Evolutionary conservation across 2,329 filamentous ascomycete genomes (phyloP), one percentile per base, ranked within the genome.

Genomic region (Chalaropsis ovoidea): DNA sequence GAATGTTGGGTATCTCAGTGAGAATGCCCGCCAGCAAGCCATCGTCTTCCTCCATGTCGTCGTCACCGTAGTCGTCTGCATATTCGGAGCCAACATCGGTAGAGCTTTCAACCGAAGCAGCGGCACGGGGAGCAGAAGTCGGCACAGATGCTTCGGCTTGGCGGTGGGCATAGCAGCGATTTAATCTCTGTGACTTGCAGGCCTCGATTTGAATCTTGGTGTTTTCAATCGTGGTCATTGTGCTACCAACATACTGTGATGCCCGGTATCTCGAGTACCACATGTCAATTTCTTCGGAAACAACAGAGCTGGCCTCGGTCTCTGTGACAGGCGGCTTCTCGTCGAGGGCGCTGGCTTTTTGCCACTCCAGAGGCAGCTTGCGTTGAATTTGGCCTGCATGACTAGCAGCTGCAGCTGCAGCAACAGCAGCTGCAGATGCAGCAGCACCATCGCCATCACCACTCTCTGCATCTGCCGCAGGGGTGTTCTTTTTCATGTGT

Each of bases 1-100:
- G 80, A 45, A 96, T 95, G 70, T 97, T 88, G 39, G 93, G 93
- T 13, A 97, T 90, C 73, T 97, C 93, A 0, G 93, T 96, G 65
- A 97, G 78, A 15, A 97, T 78, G 13, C 93, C 93, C 19, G 90
- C 88, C 72, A 89, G 81, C 24, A 89, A 87, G 2, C 89, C 89
- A 69, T 91, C 86, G 65, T 86, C 84, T 15, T 81, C 81, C 60
- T 87, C 85, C 63, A 88, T 86, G n/a, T 83, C 81, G 24, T 87
- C 85, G 65, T 82, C 79, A 31, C 82, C 81, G 24, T 82, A 79
- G 24, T 77, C 73, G 13, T 71, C 76, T 43, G 63, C 66, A 31
- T 62, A 65, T 43, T 65, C 63, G n/a, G 66, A 67, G 42, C 60
- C 63, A 65, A 63, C 63, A 63, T 65, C 63, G 24, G 56, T 65